A percentile compares a stretch with the other conserved stretches of the same genome.
These are phyloP conservation scores for Sisymbrium altissimum DNA, from an alignment of 345 rosid species.

Conservation along the genomic window DNA sequence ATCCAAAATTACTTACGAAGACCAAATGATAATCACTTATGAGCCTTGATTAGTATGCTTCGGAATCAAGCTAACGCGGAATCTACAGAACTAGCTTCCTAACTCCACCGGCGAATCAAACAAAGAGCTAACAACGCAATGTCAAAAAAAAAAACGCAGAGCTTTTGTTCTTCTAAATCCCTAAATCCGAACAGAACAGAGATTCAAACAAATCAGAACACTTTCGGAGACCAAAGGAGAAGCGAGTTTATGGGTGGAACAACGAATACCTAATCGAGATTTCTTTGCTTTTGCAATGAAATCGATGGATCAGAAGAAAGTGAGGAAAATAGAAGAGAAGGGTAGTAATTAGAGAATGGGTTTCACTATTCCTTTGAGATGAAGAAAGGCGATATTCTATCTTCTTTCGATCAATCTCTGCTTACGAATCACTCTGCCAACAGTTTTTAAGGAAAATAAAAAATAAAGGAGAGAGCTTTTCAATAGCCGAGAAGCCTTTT, in stretches of 20 bases:
- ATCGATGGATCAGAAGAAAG: neutral
- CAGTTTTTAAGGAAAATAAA: neutral
- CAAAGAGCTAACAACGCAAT: constrained; percentile 11
- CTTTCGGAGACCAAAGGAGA: neutral
- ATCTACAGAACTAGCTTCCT: neutral
- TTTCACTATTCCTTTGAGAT: neutral
- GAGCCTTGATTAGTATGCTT: constrained; percentile 3
- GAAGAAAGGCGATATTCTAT: constrained; percentile 18
- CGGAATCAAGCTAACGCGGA: neutral
- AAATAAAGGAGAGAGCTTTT: neutral
- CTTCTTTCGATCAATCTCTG: constrained; percentile 14
- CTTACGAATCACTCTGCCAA: neutral
- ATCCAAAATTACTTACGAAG: constrained; percentile 29
- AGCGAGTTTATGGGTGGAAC: neutral
- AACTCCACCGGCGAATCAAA: neutral
- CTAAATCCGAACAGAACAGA: neutral
- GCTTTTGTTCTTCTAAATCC: too few species aligned
- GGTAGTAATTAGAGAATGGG: neutral
- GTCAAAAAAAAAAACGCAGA: too few species aligned
- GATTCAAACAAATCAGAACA: neutral
- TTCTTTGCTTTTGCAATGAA: constrained; percentile 1
- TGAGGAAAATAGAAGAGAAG: neutral
- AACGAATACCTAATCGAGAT: constrained; percentile 15
- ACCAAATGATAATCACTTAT: neutral
- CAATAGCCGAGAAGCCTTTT: constrained; percentile 7